These are phyloP conservation scores for Ballota nigra DNA, from an alignment of 257 asterid species.

Conservation along the genomic window DNA sequence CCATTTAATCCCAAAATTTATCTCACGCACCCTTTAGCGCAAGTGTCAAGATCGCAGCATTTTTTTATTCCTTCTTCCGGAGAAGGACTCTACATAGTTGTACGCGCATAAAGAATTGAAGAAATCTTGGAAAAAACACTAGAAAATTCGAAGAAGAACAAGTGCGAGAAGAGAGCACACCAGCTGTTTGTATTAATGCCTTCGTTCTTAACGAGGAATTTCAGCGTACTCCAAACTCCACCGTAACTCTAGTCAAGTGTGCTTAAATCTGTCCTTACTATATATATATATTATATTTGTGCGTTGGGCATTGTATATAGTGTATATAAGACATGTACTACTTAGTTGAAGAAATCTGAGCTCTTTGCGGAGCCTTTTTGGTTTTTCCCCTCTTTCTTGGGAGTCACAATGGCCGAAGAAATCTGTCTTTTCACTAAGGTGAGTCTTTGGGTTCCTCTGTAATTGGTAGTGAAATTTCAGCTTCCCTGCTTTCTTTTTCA, in stretches of 20 bases:
- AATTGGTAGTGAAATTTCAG: background rate
- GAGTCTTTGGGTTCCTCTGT: constrained; percentile 21
- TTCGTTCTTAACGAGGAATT: constrained; percentile 49
- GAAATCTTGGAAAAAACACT: background rate
- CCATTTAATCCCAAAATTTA: background rate
- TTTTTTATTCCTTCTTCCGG: background rate
- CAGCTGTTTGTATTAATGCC: constrained; percentile 46
- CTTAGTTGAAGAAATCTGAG: constrained; percentile 35
- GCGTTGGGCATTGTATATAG: constrained; percentile 4
- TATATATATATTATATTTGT: background rate
- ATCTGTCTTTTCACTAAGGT: constrained; percentile 80
- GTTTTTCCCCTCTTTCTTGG: constrained; percentile 20
- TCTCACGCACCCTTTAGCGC: background rate
- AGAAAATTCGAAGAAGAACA: background rate
- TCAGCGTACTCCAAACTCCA: constrained; percentile 11
- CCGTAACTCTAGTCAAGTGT: background rate
- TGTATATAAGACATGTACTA: background rate
- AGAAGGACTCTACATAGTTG: background rate
- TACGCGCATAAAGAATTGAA: background rate
- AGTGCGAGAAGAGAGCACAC: constrained; percentile 27
- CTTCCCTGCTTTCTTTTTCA: background rate
- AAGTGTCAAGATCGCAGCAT: background rate
- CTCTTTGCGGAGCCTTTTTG: constrained; percentile 29
- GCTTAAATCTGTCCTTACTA: constrained; percentile 10
- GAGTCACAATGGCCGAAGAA: constrained; percentile 65